Conservation (phyloP, 495 filamentous ascomycete genomes). For the Astrothelium macrocarpum region DNA sequence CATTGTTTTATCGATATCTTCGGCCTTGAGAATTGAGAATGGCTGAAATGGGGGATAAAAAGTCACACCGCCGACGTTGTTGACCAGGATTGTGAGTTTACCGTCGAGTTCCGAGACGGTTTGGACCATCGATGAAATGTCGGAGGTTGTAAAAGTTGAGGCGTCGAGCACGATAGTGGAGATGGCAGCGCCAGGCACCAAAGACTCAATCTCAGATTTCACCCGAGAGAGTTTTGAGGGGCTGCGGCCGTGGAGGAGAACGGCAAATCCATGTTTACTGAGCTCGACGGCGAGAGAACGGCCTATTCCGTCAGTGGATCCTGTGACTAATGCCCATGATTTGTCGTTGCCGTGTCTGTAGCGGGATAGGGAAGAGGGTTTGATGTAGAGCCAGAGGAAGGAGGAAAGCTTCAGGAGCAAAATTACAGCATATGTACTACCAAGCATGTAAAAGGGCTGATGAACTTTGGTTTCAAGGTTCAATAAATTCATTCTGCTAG, state of each 20-base stretch:
- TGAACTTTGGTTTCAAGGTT: no score
- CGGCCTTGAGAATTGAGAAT: constrained; percentile 19
- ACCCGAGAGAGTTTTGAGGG: constrained; percentile 35
- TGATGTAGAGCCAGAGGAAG: constrained; percentile 1
- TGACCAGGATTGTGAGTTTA: constrained; percentile 37
- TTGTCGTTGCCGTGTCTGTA: background rate
- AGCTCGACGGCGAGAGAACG: constrained; percentile 26
- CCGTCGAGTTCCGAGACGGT: constrained; percentile 11
- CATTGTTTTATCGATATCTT: constrained; percentile 17
- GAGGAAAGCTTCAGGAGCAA: no score
- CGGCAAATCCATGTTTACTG: constrained; percentile 41
- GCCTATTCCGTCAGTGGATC: constrained; percentile 53
- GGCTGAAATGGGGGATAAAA: constrained; percentile 14
- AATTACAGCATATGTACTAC: no score
- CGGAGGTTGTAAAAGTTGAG: constrained; percentile 14
- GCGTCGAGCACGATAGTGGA: constrained; percentile 32
- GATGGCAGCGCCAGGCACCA: constrained; percentile 28
- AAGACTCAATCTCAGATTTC: constrained; percentile 20
- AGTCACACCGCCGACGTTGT: constrained; percentile 40
- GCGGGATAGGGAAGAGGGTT: constrained; percentile 3
- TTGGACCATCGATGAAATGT: constrained; percentile 22
- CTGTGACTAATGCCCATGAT: constrained; percentile 51
- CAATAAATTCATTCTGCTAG: no score
- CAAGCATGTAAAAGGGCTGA: no score
- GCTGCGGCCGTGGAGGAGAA: constrained; percentile 49